A percentile compares a stretch with the other conserved stretches of the same genome.
Conservation (phyloP, 495 filamentous ascomycete genomes). For the Aeminium ludgeri region DNA sequence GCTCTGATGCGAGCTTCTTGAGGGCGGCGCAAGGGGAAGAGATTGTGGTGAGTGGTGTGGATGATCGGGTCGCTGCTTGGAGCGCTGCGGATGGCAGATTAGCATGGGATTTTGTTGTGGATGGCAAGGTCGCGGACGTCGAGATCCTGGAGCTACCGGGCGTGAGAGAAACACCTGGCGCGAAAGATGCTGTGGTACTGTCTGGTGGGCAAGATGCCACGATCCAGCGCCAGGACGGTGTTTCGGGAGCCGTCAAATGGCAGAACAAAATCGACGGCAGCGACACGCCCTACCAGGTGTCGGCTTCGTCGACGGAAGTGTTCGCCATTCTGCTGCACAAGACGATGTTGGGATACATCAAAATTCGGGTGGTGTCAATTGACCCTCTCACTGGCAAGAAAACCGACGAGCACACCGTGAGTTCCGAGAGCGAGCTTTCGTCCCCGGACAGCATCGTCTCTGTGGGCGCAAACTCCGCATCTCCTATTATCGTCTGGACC, state of each 20-base stretch:
- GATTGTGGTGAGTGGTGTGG: conserved; percentile 54
- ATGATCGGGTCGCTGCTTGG: conserved; percentile 58
- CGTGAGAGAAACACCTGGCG: conserved; percentile 20
- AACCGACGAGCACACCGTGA: conserved; percentile 45
- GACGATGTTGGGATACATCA: conserved; percentile 44
- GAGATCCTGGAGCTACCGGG: conserved; percentile 61
- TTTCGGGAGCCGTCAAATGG: conserved; percentile 65
- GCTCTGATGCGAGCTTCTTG: conserved; percentile 34
- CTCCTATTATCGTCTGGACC: conserved; percentile 68
- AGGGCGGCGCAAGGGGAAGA: conserved; percentile 56
- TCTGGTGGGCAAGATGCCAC: conserved; percentile 41
- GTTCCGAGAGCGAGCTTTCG: conserved; percentile 55
- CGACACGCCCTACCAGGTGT: conserved; percentile 62
- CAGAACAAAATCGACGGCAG: conserved; percentile 35
- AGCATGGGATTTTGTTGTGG: conserved; percentile 50
- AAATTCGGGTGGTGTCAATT: conserved; percentile 54
- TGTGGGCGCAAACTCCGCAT: conserved; percentile 68
- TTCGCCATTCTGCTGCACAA: conserved; percentile 66
- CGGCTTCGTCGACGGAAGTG: conserved; percentile 53
- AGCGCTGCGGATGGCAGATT: conserved; percentile 63
- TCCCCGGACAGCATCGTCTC: conserved; percentile 52
- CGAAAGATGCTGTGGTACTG: conserved; percentile 58
- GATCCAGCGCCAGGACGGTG: conserved; percentile 52
- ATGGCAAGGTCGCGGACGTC: conserved; percentile 51
- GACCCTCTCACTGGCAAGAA: conserved; percentile 54